phyloP scores from a whole-genome alignment of 176 grass and related monocot species.

The Carex littledalei region DNA sequence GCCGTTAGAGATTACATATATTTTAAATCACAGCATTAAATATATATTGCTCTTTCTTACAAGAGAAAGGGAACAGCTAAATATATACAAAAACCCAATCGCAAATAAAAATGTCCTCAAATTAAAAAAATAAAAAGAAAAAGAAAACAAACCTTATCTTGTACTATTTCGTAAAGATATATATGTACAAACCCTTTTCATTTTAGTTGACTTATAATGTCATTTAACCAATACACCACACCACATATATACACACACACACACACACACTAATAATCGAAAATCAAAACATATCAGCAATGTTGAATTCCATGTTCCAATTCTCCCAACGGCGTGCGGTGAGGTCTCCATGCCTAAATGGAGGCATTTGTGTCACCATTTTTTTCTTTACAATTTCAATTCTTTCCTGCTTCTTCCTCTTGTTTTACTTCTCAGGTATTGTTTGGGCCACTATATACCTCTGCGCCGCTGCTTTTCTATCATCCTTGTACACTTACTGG shows the following conservation, averaged over 20 bases:
- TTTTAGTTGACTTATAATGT: neutral
- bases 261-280: neutral
- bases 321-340: neutral
- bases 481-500: neutral
- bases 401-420: neutral
- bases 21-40: neutral
- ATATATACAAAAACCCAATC: neutral
- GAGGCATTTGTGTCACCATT: neutral
- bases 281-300: neutral
- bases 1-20: no score
- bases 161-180: neutral
- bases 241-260: neutral
- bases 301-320: constrained; percentile 9
- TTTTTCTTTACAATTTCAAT: neutral
- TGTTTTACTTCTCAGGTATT: neutral
- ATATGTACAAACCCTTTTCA: neutral
- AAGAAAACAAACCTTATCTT: neutral
- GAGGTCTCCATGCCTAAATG: neutral
- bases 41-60: neutral
- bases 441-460: neutral
- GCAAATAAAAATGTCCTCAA: neutral
- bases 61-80: neutral
- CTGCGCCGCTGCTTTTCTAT: neutral
- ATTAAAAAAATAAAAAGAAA: neutral
- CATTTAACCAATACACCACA: neutral